A percentile compares a stretch with the other conserved stretches of the same genome.
phyloP scores from a whole-genome alignment of 2,329 filamentous ascomycete species.

The Neonectria punicea region DNA sequence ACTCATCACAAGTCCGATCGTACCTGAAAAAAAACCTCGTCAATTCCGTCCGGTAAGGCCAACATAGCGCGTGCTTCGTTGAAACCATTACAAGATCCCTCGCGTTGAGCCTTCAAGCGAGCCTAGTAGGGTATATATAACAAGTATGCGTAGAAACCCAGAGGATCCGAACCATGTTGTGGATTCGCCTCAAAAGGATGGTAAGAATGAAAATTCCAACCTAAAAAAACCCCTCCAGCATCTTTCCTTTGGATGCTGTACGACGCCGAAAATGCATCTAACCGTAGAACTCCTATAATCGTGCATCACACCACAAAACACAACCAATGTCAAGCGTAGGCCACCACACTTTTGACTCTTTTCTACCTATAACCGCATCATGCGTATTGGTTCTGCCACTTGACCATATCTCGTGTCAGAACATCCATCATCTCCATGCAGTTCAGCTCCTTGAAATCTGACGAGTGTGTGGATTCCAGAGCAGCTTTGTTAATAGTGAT shows the following conservation, averaged over 20 bases:
- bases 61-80: slow-evolving; percentile 24
- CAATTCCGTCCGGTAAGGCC: slow-evolving; percentile 10
- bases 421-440: slow-evolving; percentile 93
- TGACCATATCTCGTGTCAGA: slow-evolving; percentile 80
- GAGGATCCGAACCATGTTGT: slow-evolving; percentile 11
- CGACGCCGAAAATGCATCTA: slow-evolving; percentile 39
- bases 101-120: slow-evolving; percentile 16
- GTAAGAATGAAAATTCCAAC: slow-evolving; percentile 17
- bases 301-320: slow-evolving; percentile 17
- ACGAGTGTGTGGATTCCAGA: slow-evolving; percentile 43
- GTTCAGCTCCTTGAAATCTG: slow-evolving; percentile 78
- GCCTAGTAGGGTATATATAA: slow-evolving; percentile 24
- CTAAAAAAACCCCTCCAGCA: slow-evolving; percentile 28
- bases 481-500: slow-evolving; percentile 39
- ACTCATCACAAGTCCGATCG: slow-evolving; percentile 22
- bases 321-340: slow-evolving; percentile 16
- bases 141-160: slow-evolving; percentile 16
- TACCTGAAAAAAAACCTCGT: neutral
- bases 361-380: slow-evolving; percentile 32
- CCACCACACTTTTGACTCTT: neutral
- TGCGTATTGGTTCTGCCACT: slow-evolving; percentile 82
- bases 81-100: slow-evolving; percentile 10
- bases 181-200: slow-evolving; percentile 8
- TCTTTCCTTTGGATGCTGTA: slow-evolving; percentile 33
- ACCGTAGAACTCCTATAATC: slow-evolving; percentile 34